Evolutionary conservation across 805 yeast genomes (phyloP), one percentile per base, ranked within the genome.

Genomic region (Starmerella potacharoeniae): DNA sequence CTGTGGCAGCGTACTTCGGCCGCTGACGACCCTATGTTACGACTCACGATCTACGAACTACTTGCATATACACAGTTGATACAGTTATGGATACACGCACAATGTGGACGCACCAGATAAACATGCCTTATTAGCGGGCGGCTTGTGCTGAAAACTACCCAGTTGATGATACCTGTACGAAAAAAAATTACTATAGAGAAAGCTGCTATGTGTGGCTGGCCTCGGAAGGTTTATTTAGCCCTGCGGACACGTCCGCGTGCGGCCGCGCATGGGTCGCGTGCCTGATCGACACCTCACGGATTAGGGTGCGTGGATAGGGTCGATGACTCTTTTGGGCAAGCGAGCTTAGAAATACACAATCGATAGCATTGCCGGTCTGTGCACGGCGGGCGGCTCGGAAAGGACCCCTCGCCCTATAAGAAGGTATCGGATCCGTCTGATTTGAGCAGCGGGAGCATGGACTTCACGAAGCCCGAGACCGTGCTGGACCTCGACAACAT

Each of bases 401-500:
- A 13, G 34, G 17, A 43, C 17, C 46, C 46, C 46, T 43, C 34
- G 46, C 46, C 46, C 46, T 30, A 28, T 28, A 13, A 14, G 34
- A 2, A 10, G 46, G 3, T 29, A 29, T 29, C 7, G 46, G 14
- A 10, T 4, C 9, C 3, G 7, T 2, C 17, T 29, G 46, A 43
- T 28, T 43, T 10, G 48, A 8, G 7, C 9, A 11, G 13, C 7
- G 11, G 50, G 10, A 35, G 10, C 29, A 88, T 90, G 96, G 95
- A 90, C 71, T 90, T 89, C 69, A 77, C 78, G 68, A 80, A 82
- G 61, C 93, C 95, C 16, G 84, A 83, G 49, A 79, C 95, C 0
- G 96, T 87, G 6, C 76, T 93, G 51, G 79, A 88, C 64, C 73
- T 93, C 56, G 74, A 73, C 63, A 89, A 93, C 70, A 93, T 93